Conservation (phyloP, 345 rosid genomes). For the Cardamine occulta region DNA sequence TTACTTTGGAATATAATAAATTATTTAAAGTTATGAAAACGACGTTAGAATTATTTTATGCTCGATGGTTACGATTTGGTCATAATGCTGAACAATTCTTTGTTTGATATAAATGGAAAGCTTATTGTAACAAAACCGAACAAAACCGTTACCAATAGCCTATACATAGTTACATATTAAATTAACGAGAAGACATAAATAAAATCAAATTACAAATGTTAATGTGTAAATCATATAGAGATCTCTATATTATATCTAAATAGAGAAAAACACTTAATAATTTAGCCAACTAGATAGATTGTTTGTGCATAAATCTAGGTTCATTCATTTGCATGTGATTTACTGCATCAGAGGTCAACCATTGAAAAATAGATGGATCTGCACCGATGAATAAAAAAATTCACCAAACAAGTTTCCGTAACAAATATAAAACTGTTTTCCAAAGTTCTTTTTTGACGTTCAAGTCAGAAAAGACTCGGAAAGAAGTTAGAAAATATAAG, state of each 20-base stretch:
- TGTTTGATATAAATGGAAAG: background rate
- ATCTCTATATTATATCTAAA: background rate
- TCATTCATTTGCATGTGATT: background rate
- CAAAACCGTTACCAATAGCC: background rate
- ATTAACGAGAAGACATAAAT: background rate
- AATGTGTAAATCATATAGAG: background rate
- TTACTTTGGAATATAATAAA: background rate
- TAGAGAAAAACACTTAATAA: background rate
- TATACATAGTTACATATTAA: background rate
- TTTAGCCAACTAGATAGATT: background rate
- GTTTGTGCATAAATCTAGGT: background rate
- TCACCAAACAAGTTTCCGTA: no score
- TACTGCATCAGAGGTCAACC: background rate
- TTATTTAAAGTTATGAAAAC: background rate
- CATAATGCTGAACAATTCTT: background rate
- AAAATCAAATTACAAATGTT: background rate
- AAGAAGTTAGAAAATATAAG: no score
- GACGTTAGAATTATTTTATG: background rate
- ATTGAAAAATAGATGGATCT: no score
- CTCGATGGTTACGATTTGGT: constrained; percentile 1
- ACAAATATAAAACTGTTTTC: no score
- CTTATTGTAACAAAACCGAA: background rate
- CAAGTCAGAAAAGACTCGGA: no score
- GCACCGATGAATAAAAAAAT: no score
- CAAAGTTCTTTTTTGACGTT: no score